Conservation (phyloP, 2,329 filamentous ascomycete genomes). For the Uncinocarpus reesii region DNA sequence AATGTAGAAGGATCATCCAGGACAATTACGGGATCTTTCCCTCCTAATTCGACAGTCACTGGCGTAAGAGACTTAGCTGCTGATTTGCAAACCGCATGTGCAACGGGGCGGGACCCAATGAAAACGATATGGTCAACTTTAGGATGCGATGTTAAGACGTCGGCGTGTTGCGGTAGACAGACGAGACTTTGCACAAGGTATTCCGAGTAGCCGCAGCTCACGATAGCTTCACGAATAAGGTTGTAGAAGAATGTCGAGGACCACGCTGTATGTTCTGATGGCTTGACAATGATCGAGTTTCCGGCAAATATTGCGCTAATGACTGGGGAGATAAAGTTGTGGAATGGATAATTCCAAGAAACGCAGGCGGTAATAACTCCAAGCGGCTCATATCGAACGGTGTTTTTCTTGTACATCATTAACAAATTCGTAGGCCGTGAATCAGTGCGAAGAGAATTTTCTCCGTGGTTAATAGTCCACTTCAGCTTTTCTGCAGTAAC, state of each 20-base stretch:
- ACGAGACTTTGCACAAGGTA: constrained; percentile 73
- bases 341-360: constrained; percentile 95
- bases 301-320: constrained; percentile 86
- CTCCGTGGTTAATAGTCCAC: constrained; percentile 88
- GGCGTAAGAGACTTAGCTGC: constrained; percentile 81
- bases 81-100: constrained; percentile 75
- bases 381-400: constrained; percentile 79
- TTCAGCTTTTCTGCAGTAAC: constrained; percentile 88
- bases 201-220: constrained; percentile 70
- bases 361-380: constrained; percentile 88
- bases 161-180: constrained; percentile 78
- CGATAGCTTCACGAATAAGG: constrained; percentile 67
- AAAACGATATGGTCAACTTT: constrained; percentile 85
- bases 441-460: constrained; percentile 63
- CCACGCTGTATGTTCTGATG: constrained; percentile 93
- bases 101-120: constrained; percentile 80
- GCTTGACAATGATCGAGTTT: constrained; percentile 86
- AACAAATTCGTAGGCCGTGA: constrained; percentile 76
- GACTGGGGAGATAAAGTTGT: constrained; percentile 85
- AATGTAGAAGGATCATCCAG: constrained; percentile 61
- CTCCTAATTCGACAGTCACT: constrained; percentile 81
- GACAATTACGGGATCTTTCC: constrained; percentile 85
- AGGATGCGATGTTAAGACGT: constrained; percentile 73
- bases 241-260: constrained; percentile 70
- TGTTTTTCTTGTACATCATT: constrained; percentile 92